These are phyloP conservation scores for Boletellus ananiceps DNA, from an alignment of 768 basidiomycete species.

Conservation along the genomic window DNA sequence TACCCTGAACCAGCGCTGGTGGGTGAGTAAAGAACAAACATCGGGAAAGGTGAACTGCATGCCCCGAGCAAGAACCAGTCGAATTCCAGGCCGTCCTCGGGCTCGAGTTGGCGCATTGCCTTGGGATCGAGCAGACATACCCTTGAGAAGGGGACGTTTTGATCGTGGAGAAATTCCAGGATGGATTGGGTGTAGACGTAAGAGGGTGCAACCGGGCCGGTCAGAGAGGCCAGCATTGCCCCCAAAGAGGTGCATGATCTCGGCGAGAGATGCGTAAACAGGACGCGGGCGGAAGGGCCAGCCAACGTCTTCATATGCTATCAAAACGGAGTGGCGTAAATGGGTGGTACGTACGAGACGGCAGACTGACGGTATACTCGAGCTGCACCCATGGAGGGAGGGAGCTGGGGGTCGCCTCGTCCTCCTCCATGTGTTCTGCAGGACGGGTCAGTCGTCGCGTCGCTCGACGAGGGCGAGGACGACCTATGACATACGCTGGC, in stretches of 20 bases:
- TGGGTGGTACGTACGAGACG: not conserved
- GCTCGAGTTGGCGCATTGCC: conserved; percentile 62
- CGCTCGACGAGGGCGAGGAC: conserved; percentile 2
- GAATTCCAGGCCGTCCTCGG: conserved; percentile 78
- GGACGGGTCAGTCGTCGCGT: conserved; percentile 1
- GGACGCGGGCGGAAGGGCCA: conserved; percentile 56
- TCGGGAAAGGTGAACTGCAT: conserved; percentile 22
- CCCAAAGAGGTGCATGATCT: conserved; percentile 55
- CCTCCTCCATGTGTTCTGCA: conserved; percentile 92
- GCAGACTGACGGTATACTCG: conserved; percentile 71
- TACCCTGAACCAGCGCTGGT: conserved; percentile 41
- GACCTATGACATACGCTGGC: conserved; percentile 59
- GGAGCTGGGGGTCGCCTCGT: conserved; percentile 66
- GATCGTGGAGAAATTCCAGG: conserved; percentile 12
- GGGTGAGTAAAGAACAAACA: not conserved
- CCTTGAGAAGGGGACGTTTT: conserved; percentile 41
- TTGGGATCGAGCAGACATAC: conserved; percentile 96
- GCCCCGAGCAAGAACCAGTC: conserved; percentile 91
- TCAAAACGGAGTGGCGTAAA: not conserved
- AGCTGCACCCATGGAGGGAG: conserved; percentile 89
- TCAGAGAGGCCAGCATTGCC: conserved; percentile 15
- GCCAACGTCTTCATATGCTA: conserved; percentile 85
- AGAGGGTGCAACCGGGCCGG: conserved; percentile 17
- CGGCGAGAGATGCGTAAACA: conserved; percentile 86
- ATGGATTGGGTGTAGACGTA: conserved; percentile 22